Evolutionary conservation across 2,329 filamentous ascomycete genomes (phyloP).

Genomic region (Alternaria atra): DNA sequence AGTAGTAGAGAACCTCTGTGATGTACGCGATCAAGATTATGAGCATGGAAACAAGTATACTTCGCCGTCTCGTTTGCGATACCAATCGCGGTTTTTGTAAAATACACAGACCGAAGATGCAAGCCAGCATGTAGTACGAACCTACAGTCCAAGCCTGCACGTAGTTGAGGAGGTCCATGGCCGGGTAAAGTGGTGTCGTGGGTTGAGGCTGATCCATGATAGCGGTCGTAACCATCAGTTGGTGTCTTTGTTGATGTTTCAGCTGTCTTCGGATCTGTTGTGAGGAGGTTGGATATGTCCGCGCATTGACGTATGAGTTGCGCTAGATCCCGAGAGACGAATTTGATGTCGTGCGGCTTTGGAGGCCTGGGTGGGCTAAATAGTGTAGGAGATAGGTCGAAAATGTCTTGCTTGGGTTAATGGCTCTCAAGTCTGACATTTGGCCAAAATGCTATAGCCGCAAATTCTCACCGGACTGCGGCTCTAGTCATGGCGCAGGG

Average conservation of each 20-base stretch:
- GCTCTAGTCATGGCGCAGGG: too few relatives aligned
- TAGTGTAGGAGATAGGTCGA: too few relatives aligned
- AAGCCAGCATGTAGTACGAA: conserved; percentile 41
- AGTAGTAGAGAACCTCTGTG: conserved; percentile 45
- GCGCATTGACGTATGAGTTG: not conserved
- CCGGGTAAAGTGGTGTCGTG: conserved; percentile 23
- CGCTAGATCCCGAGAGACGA: not conserved
- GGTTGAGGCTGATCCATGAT: conserved; percentile 21
- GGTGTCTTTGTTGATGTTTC: not conserved
- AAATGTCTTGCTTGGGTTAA: too few relatives aligned
- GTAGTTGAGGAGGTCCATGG: conserved; percentile 41
- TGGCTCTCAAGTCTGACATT: too few relatives aligned
- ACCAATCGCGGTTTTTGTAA: conserved; percentile 42
- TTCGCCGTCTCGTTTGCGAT: conserved; percentile 33
- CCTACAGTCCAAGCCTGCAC: conserved; percentile 44
- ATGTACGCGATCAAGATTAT: conserved; percentile 36
- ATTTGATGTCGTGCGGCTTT: conserved; percentile 1
- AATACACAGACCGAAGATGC: conserved; percentile 37
- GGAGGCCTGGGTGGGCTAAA: not conserved
- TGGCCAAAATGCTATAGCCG: too few relatives aligned
- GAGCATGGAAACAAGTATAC: conserved; percentile 24
- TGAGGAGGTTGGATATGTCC: not conserved
- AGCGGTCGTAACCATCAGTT: not conserved
- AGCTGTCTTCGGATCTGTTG: not conserved
- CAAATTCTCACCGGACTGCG: too few relatives aligned